A percentile compares a stretch with the other conserved stretches of the same genome.
Conservation (phyloP, 331 rosid genomes). For the Rhamnella rubrinervis region DNA sequence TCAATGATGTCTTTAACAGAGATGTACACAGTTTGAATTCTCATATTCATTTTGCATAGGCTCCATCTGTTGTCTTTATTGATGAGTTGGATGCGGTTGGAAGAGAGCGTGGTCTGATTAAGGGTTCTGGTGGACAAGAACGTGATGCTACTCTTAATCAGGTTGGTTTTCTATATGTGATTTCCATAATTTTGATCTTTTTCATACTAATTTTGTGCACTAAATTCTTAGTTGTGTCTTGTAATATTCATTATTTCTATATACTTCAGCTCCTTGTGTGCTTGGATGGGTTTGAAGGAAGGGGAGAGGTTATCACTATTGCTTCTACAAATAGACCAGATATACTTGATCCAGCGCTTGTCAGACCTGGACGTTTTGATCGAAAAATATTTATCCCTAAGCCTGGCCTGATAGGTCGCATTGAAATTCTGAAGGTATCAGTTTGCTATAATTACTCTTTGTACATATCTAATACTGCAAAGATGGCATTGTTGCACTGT, state of each 20-base stretch:
- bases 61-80: slow-evolving; percentile 97
- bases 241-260: slow-evolving; percentile 35
- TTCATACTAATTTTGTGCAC: background rate
- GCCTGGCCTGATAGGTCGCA: slow-evolving; percentile 93
- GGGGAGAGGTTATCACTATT: slow-evolving; percentile 95
- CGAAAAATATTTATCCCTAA: slow-evolving; percentile 91
- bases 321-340: slow-evolving; percentile 98
- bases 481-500: slow-evolving; percentile 5
- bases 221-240: slow-evolving; percentile 9
- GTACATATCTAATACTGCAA: background rate
- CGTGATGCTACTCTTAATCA: slow-evolving; percentile 99
- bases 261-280: slow-evolving; percentile 82
- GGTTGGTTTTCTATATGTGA: slow-evolving; percentile 42
- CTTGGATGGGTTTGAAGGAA: slow-evolving; percentile 99
- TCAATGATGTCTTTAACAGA: slow-evolving; percentile 4
- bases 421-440: slow-evolving; percentile 81
- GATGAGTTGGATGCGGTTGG: slow-evolving; percentile 99
- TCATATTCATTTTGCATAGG: slow-evolving; percentile 43
- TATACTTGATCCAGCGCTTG: slow-evolving; percentile 94
- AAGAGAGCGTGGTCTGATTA: slow-evolving; percentile 97
- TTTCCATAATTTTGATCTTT: background rate
- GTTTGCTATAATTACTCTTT: background rate
- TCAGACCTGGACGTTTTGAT: slow-evolving; percentile 97
- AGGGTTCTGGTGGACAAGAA: slow-evolving; percentile 99
- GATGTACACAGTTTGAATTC: slow-evolving; percentile 6